Evolutionary conservation across 768 basidiomycete genomes (phyloP).

Genomic region (Melanogaster broomeanus): DNA sequence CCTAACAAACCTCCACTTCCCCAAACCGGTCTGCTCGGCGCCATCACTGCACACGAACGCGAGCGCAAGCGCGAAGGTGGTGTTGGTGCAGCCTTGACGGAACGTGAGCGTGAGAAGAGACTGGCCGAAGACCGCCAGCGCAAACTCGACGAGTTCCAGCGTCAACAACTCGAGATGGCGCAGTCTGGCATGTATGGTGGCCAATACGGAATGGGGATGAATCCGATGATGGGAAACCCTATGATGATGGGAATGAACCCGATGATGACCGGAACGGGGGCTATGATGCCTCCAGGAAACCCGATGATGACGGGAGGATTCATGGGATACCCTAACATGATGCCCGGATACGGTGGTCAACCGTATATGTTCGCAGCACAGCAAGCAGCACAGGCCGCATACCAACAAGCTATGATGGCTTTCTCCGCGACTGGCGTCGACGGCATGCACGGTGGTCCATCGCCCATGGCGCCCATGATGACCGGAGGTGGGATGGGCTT

Average conservation of each 20-base stretch:
- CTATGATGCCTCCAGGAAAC: constrained; percentile 50
- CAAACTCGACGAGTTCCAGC: constrained; percentile 88
- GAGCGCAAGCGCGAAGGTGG: constrained; percentile 95
- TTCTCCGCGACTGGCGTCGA: constrained; percentile 75
- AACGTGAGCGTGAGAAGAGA: constrained; percentile 91
- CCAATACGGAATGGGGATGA: constrained; percentile 45
- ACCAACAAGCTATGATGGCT: constrained; percentile 88
- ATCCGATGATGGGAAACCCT: constrained; percentile 76
- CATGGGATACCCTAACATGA: constrained; percentile 43
- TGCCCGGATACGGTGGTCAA: constrained; percentile 52
- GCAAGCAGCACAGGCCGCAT: constrained; percentile 78
- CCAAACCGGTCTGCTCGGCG: constrained; percentile 92
- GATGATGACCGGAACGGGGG: constrained; percentile 56
- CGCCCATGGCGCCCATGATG: constrained; percentile 57
- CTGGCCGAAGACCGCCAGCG: constrained; percentile 91
- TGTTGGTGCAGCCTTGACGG: constrained; percentile 91
- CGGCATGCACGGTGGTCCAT: constrained; percentile 36
- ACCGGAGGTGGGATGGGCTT: constrained; percentile 55
- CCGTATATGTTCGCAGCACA: constrained; percentile 88
- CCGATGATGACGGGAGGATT: constrained; percentile 56
- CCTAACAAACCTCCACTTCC: constrained; percentile 93
- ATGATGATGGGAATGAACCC: constrained; percentile 62
- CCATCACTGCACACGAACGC: constrained; percentile 92
- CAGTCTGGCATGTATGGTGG: constrained; percentile 74
- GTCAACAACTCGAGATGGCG: constrained; percentile 89